phyloP scores from a whole-genome alignment of 139 green algal species.

The Chlorella vulgaris region DNA sequence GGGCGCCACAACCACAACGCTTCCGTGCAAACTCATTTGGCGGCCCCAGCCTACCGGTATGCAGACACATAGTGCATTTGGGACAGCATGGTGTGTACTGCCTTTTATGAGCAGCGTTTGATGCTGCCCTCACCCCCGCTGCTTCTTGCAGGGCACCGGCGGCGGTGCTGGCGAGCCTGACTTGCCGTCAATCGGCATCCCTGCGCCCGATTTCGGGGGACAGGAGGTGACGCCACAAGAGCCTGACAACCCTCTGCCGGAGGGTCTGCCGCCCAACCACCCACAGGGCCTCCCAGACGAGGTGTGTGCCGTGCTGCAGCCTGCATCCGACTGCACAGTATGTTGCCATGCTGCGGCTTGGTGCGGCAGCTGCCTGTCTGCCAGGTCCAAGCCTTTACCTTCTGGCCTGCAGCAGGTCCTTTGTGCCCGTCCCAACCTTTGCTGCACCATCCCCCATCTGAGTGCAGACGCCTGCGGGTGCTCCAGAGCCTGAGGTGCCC shows the following conservation, averaged over 20 bases:
- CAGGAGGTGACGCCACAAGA: conserved; percentile 14
- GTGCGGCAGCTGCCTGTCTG: too few species aligned
- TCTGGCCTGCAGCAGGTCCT: too few species aligned
- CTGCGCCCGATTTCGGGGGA: background rate
- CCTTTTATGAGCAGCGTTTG: too few species aligned
- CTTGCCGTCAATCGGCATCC: conserved; percentile 9
- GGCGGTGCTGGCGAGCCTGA: background rate
- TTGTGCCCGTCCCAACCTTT: too few species aligned
- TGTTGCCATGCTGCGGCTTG: too few species aligned
- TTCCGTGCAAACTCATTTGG: too few species aligned
- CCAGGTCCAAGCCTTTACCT: too few species aligned
- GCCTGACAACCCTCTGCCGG: conserved; percentile 29
- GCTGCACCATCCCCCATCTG: background rate
- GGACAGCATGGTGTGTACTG: too few species aligned
- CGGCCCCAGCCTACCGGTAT: too few species aligned
- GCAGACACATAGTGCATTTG: too few species aligned
- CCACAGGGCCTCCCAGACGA: background rate
- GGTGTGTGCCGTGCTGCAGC: background rate
- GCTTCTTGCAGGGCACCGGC: background rate
- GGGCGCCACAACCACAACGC: too few species aligned
- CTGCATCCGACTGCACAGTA: background rate
- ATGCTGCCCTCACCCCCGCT: too few species aligned
- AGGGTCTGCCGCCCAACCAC: conserved; percentile 18
- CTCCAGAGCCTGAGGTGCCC: conserved; percentile 18
- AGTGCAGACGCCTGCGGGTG: background rate